phyloP scores from a whole-genome alignment of 2,329 filamentous ascomycete species.

The Penicillium sp. region DNA sequence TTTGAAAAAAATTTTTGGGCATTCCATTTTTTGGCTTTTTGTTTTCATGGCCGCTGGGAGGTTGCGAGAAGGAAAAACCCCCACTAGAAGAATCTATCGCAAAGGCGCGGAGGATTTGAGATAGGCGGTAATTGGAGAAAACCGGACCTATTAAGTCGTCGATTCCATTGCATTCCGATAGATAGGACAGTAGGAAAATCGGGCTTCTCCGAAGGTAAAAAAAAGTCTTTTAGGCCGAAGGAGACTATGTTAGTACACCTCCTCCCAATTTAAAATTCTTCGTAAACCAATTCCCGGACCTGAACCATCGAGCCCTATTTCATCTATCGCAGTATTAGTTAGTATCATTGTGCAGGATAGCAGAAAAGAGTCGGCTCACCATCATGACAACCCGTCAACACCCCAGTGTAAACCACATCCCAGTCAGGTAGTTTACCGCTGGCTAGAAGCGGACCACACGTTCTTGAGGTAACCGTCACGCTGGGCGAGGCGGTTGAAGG shows the following conservation, averaged over 20 bases:
- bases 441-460: conserved; percentile 77
- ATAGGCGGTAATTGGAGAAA: conserved; percentile 15
- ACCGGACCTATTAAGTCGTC: conserved; percentile 25
- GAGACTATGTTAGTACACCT: conserved; percentile 17
- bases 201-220: conserved; percentile 20
- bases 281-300: conserved; percentile 24
- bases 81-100: conserved; percentile 14
- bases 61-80: neutral
- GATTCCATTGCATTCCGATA: conserved; percentile 30
- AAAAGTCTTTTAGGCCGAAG: conserved; percentile 17
- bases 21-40: conserved; percentile 15
- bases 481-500: conserved; percentile 92
- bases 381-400: conserved; percentile 29
- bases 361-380: conserved; percentile 15
- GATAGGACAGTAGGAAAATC: conserved; percentile 27
- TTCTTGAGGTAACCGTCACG: conserved; percentile 94
- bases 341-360: neutral
- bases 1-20: conserved; percentile 13
- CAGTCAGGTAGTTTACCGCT: conserved; percentile 42
- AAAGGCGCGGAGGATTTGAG: conserved; percentile 11
- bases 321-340: conserved; percentile 11
- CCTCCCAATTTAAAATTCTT: conserved; percentile 13
- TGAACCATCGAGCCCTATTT: conserved; percentile 26
- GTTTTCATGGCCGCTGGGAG: conserved; percentile 11
- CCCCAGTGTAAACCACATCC: conserved; percentile 24